Base-by-base conservation (phyloP, 306 rosid species). In the Rubus parviflorus region DNA sequence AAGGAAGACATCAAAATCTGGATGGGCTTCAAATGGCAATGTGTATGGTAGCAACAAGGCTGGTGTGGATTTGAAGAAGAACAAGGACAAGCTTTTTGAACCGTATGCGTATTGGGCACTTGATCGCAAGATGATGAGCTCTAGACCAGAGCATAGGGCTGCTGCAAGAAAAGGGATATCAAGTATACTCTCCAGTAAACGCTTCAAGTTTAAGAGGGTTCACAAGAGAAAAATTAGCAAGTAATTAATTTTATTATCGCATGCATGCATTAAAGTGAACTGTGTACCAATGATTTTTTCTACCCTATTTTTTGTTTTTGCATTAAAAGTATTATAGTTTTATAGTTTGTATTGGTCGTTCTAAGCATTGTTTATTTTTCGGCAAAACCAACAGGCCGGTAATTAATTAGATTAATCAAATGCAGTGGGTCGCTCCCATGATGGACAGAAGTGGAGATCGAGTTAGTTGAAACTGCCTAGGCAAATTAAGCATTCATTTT, bases 31-130 rank as follows among this genome's bases (percentile, higher is more conserved):
- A 88, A 92, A 89, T 0, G 98, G 98, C 42, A 87, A 72, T 6
- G 98, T 89, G 83, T 95, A 95, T 81, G 85, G 87, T 20, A 95
- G 90, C 92, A 95, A 87, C 86, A 95, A 88, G 68, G 98, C 98
- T 7, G 78, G 89, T 19, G 98, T 97, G 56, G 98, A 95, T 82
- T 77, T 95, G 80, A 90, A 88, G 89, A 92, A 85, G 83, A 30
- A 30, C 2, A 92, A 95, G 79, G 96, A 88, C 81, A 95, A 92
- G 72, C 90, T 25, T 25, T 25, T 95, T 45, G 98, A 95, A 76
- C 98, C 98, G 1, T 95, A 89, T n/a, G 97, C 97, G 30, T 95
- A 88, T 75, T 95, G 98, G 97, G 97, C 95, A 4, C 97, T 95
- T 58, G 98, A 95, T 82, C 90, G 97, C 53, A 95, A 95, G 81